These are phyloP conservation scores for Hericium erinaceus DNA, from an alignment of 768 basidiomycete species.

Conservation along the genomic window DNA sequence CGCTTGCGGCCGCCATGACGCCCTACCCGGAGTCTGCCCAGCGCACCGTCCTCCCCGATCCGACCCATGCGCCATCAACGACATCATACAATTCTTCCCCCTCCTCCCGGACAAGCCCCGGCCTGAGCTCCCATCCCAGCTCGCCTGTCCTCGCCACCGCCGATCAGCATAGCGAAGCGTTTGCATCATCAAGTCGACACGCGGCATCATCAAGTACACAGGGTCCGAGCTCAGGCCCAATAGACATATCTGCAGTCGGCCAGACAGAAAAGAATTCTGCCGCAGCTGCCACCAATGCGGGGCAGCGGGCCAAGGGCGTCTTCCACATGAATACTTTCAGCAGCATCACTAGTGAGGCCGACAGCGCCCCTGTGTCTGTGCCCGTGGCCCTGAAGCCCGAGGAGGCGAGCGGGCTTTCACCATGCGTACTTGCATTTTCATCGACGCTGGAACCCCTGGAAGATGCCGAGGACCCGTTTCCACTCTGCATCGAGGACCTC, in stretches of 20 bases:
- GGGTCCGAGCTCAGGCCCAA: no score
- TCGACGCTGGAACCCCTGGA: slow-evolving; percentile 12
- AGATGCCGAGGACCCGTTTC: slow-evolving; percentile 13
- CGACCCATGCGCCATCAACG: background rate
- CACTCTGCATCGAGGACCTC: slow-evolving; percentile 12
- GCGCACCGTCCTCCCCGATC: background rate
- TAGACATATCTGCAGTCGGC: no score
- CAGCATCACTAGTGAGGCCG: background rate
- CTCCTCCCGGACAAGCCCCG: background rate
- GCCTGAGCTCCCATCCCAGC: no score
- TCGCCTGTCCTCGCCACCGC: no score
- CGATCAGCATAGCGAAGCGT: no score
- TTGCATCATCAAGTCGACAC: no score
- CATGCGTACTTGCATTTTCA: background rate
- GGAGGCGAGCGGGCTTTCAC: background rate
- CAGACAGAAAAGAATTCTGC: no score
- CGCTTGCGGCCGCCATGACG: background rate
- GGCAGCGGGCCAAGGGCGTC: background rate
- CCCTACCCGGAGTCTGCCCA: background rate
- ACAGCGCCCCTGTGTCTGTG: background rate
- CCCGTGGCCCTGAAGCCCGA: background rate
- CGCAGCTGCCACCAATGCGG: background rate
- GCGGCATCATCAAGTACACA: no score
- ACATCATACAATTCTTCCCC: background rate
- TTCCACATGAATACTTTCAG: background rate